A percentile compares a stretch with the other conserved stretches of the same genome.
These are phyloP conservation scores for Mallotus japonicus DNA, from an alignment of 441 rosid genomes.

Conservation along the genomic window DNA sequence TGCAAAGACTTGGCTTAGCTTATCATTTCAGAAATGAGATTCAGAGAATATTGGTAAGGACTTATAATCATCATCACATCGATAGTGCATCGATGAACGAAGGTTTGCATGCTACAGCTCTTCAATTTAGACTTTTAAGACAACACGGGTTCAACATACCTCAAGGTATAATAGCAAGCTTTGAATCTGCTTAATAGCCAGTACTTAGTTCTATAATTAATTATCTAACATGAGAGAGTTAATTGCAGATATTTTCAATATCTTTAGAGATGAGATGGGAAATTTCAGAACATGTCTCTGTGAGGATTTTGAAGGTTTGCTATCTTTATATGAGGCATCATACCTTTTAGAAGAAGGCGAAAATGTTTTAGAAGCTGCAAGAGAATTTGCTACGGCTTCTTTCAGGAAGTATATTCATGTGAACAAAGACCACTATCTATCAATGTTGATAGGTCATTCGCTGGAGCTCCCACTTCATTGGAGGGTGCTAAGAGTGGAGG, in stretches of 20 bases:
- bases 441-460: constrained; percentile 25
- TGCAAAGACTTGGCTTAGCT: constrained; percentile 40
- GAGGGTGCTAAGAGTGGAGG: constrained; percentile 34
- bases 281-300: background rate
- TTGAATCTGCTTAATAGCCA: too few species aligned
- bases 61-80: constrained; percentile 2
- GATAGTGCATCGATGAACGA: background rate
- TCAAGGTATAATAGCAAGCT: background rate
- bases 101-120: constrained; percentile 4
- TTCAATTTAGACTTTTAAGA: constrained; percentile 10
- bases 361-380: constrained; percentile 24
- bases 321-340: constrained; percentile 42
- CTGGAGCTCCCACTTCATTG: constrained; percentile 38
- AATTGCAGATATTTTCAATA: constrained; percentile 16
- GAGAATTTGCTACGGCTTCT: constrained; percentile 21
- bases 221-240: background rate
- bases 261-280: constrained; percentile 7
- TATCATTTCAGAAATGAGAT: constrained; percentile 35
- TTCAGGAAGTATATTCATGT: constrained; percentile 11
- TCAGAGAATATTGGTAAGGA: constrained; percentile 12
- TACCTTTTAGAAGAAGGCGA: constrained; percentile 24
- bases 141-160: background rate
- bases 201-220: too few species aligned
- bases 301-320: constrained; percentile 9
- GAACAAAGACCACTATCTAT: background rate